Percentiles rank a stretch among this genome's conserved stretches.
Evolutionary conservation across 441 rosid species (phyloP).

Genomic region (Biscutella auriculata): DNA sequence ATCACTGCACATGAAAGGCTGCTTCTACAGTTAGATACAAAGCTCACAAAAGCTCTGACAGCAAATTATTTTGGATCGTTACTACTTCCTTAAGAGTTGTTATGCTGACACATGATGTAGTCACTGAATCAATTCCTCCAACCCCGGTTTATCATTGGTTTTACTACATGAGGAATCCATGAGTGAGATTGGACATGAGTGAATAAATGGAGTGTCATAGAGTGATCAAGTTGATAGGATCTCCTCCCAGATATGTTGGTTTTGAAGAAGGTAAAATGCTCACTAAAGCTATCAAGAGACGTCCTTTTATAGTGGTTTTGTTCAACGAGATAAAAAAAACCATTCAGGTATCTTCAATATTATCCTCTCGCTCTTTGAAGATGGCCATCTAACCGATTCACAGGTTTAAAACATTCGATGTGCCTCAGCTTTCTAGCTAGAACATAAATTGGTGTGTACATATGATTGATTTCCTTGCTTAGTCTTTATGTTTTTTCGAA

Average conservation of each 20-base stretch:
- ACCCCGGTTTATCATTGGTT: slow-evolving; percentile 1
- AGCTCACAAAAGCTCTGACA: slow-evolving; percentile 58
- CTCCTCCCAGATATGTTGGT: slow-evolving; percentile 71
- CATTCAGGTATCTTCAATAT: slow-evolving; percentile 71
- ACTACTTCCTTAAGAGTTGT: slow-evolving; percentile 20
- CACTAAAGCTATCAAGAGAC: slow-evolving; percentile 62
- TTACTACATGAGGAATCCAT: slow-evolving; percentile 61
- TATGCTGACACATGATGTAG: background rate
- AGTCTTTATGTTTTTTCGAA: background rate
- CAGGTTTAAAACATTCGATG: slow-evolving; percentile 34
- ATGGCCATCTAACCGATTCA: slow-evolving; percentile 78
- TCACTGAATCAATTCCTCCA: background rate
- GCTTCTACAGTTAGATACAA: slow-evolving; percentile 64
- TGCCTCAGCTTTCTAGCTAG: background rate
- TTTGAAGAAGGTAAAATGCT: slow-evolving; percentile 70
- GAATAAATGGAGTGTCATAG: slow-evolving; percentile 80
- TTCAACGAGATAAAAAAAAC: slow-evolving; percentile 70
- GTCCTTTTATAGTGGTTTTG: slow-evolving; percentile 55
- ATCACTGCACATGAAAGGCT: slow-evolving; percentile 60
- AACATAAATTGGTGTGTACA: background rate
- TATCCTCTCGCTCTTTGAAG: slow-evolving; percentile 68
- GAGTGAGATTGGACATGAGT: slow-evolving; percentile 76
- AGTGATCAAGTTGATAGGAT: slow-evolving; percentile 64
- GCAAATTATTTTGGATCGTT: slow-evolving; percentile 79
- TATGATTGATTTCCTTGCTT: slow-evolving; percentile 2